Evolutionary conservation across 164 flowering plant genomes (phyloP), one percentile per base, ranked within the genome.

Genomic region (Nymphaea colorata): DNA sequence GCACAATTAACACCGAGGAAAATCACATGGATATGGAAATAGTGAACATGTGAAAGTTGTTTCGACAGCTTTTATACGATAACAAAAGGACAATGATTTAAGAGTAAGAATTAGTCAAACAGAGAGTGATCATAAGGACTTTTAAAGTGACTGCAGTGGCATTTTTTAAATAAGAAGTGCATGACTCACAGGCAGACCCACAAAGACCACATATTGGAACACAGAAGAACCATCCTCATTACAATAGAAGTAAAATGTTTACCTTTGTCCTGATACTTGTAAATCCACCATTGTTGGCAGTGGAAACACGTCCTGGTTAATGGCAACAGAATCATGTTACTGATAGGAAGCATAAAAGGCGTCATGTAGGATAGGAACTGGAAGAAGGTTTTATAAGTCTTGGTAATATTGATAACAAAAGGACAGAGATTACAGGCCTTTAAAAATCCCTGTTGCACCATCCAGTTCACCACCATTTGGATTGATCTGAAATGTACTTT

Each of bases 231-330:
- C 42, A 41, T 15, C 0, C 57, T 51, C 57, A 51, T 51, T 10
- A 51, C n/a, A 51, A 51, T 51, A 51, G 15, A 51, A 51, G 14
- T 51, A 51, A 5, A 17, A 17, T 10, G 11, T 69, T 79, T 72
- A 91, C 98, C 93, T 74, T 85, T 71, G 97, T 89, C 76, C 98
- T 85, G 69, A 87, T 74, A 73, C 98, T 94, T 16, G 96, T 83
- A 76, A 94, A 94, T 7, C 98, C 96, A 36, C 97, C 98, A 78
- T 86, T 94, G 69, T 94, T 94, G 74, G 91, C 86, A 16, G 96
- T 91, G 69, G 98, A 94, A 72, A 91, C 92, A 71, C 74, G 68
- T 64, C 97, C 97, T 94, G 79, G 59, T 67, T 6, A 61, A 61
- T 41, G 41, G 7, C 17, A 61, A 61, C 17, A 61, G 42, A 17